Conservation (phyloP, 768 basidiomycete genomes). For the Leccinum subtestaceum region DNA sequence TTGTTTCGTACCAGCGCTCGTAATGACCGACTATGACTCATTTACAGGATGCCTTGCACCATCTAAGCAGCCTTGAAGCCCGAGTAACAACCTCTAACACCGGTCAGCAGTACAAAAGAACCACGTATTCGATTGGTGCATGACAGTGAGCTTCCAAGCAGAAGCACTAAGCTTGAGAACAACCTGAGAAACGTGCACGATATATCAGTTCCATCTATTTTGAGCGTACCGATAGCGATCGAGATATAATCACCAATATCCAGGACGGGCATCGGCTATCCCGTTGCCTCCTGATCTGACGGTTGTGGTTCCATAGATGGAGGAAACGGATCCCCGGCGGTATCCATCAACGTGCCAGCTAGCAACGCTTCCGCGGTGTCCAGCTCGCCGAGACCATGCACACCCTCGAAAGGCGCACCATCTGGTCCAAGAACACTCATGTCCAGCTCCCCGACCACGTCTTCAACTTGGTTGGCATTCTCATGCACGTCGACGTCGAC, state of each 20-base stretch:
- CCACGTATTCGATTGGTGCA: not conserved
- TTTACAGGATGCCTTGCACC: not conserved
- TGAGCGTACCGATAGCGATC: not conserved
- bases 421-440: conserved; percentile 66
- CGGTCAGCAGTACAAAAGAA: not conserved
- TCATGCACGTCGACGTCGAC: conserved; percentile 40
- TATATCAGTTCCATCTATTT: conserved; percentile 4
- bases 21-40: not conserved
- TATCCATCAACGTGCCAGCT: conserved; percentile 60
- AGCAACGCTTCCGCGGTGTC: conserved; percentile 51
- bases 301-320: conserved; percentile 21
- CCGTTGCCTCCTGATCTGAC: conserved; percentile 12
- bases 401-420: conserved; percentile 52
- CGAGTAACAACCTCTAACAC: not conserved
- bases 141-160: not conserved
- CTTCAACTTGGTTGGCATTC: conserved; percentile 17
- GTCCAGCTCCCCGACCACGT: conserved; percentile 51
- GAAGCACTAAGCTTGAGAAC: not conserved
- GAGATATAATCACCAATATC: conserved; percentile 7
- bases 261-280: conserved; percentile 1
- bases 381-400: conserved; percentile 56
- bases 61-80: not conserved
- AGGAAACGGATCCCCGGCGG: conserved; percentile 59
- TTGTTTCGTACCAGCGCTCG: conserved; percentile 10
- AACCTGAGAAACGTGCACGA: not conserved